Conservation (phyloP, 1,139 yeast genomes). For the Arxiozyma telluris region DNA sequence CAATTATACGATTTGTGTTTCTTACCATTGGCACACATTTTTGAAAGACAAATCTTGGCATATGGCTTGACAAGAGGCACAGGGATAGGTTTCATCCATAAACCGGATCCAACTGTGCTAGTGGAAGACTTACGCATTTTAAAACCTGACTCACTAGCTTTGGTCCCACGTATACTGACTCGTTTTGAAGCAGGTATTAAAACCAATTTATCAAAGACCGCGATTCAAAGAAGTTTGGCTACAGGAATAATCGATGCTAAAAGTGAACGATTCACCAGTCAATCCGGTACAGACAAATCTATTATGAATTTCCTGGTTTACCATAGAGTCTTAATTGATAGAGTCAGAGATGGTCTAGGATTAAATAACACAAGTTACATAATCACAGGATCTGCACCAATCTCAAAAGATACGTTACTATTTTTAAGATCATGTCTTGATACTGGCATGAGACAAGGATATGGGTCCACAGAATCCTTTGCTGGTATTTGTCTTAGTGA, state of each 20-base stretch:
- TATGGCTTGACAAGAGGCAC: slow-evolving; percentile 30
- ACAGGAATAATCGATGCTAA: slow-evolving; percentile 32
- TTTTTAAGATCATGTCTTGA: slow-evolving; percentile 58
- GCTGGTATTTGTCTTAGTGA: slow-evolving; percentile 49
- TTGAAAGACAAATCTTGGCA: slow-evolving; percentile 37
- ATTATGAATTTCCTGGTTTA: slow-evolving; percentile 29
- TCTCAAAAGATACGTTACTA: slow-evolving; percentile 48
- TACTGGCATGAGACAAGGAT: slow-evolving; percentile 58
- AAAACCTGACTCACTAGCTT: slow-evolving; percentile 45
- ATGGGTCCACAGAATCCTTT: slow-evolving; percentile 69
- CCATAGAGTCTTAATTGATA: slow-evolving; percentile 43
- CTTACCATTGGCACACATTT: slow-evolving; percentile 66
- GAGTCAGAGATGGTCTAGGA: slow-evolving; percentile 50
- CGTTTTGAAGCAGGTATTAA: slow-evolving; percentile 49
- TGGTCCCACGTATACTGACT: slow-evolving; percentile 61
- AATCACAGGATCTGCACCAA: slow-evolving; percentile 69
- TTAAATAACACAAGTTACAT: slow-evolving; percentile 40
- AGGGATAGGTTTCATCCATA: slow-evolving; percentile 41
- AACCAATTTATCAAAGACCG: slow-evolving; percentile 30
- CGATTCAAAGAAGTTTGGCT: slow-evolving; percentile 31
- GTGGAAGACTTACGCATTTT: slow-evolving; percentile 48
- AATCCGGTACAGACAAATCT: slow-evolving; percentile 32
- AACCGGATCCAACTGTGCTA: slow-evolving; percentile 36
- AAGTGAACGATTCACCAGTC: slow-evolving; percentile 29
- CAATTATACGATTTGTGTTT: slow-evolving; percentile 33